Percentiles rank a stretch among this genome's conserved stretches.
Conservation (phyloP, 495 filamentous ascomycete species). For the Penicillium macrosclerotiorum region DNA sequence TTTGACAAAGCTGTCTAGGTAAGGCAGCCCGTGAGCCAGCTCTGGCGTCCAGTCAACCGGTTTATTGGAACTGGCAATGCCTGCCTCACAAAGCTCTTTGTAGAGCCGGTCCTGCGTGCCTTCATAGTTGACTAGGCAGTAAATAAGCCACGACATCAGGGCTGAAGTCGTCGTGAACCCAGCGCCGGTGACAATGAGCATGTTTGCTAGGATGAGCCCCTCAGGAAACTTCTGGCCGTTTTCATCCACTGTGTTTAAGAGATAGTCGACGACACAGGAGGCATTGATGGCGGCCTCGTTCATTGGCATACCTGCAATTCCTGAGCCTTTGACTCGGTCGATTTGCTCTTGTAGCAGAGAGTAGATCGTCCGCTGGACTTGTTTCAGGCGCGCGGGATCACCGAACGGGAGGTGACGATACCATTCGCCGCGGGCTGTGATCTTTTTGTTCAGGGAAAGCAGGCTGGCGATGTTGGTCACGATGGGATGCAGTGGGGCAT, state of each 20-base stretch:
- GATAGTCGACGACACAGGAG: conserved; percentile 46
- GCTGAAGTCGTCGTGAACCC: conserved; percentile 55
- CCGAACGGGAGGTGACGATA: conserved; percentile 52
- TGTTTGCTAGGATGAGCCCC: conserved; percentile 28
- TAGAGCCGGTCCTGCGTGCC: conserved; percentile 51
- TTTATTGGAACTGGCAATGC: conserved; percentile 29
- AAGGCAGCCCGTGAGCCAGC: conserved; percentile 38
- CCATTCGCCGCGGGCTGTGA: conserved; percentile 45
- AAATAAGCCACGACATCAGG: conserved; percentile 54
- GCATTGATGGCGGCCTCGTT: conserved; percentile 47
- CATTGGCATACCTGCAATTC: conserved; percentile 38
- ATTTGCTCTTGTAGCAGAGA: conserved; percentile 23
- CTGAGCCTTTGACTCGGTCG: conserved; percentile 16
- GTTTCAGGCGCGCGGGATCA: conserved; percentile 38
- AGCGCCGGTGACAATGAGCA: conserved; percentile 43
- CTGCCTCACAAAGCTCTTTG: conserved; percentile 50
- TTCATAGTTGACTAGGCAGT: conserved; percentile 47
- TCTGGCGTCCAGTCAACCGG: conserved; percentile 33
- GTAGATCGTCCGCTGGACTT: conserved; percentile 23
- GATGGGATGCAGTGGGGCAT: conserved; percentile 38
- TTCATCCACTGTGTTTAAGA: conserved; percentile 44
- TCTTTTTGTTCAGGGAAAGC: conserved; percentile 52
- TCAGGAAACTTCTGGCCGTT: conserved; percentile 51
- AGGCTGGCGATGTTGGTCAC: conserved; percentile 34
- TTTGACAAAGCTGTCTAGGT: conserved; percentile 55